These are phyloP conservation scores for Aeschynomene evenia DNA, from an alignment of 306 rosid species.

Conservation along the genomic window DNA sequence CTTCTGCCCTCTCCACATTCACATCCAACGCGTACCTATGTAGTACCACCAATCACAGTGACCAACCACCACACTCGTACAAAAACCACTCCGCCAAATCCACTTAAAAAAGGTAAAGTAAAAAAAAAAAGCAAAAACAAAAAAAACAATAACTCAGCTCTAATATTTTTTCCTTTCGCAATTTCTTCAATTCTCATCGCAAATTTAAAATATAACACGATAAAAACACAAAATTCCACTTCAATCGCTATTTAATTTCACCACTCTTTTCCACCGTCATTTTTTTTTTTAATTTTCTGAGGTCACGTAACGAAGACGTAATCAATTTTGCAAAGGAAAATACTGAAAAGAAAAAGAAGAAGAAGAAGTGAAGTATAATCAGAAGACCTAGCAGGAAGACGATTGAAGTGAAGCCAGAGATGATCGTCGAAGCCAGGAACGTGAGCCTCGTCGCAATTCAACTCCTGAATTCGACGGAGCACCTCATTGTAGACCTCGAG, in stretches of 20 bases:
- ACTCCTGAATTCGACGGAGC: conserved; percentile 75
- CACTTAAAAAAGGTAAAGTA: conserved; percentile 24
- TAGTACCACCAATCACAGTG: conserved; percentile 44
- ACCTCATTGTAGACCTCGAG: conserved; percentile 85
- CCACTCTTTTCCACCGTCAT: background rate
- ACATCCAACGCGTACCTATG: conserved; percentile 95
- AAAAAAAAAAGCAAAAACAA: conserved; percentile 28
- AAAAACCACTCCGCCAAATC: conserved; percentile 44
- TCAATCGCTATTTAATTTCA: conserved; percentile 21
- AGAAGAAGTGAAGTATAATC: conserved; percentile 18
- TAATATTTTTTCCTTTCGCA: background rate
- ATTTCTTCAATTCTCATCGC: conserved; percentile 1
- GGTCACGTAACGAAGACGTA: background rate
- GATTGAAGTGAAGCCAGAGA: conserved; percentile 94
- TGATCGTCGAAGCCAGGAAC: conserved; percentile 92
- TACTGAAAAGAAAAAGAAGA: too few relatives aligned
- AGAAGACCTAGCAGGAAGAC: conserved; percentile 82
- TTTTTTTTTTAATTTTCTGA: background rate
- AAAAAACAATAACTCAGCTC: conserved; percentile 15
- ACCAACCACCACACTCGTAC: conserved; percentile 36
- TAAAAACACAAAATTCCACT: conserved; percentile 5
- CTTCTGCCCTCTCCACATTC: conserved; percentile 98
- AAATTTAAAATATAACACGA: conserved; percentile 4
- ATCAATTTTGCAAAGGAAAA: too few relatives aligned
- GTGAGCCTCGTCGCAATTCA: conserved; percentile 60